A percentile compares a stretch with the other conserved stretches of the same genome.
These are phyloP conservation scores for Dactylellina sp. DNA, from an alignment of 2,329 filamentous ascomycete species.

Conservation along the genomic window DNA sequence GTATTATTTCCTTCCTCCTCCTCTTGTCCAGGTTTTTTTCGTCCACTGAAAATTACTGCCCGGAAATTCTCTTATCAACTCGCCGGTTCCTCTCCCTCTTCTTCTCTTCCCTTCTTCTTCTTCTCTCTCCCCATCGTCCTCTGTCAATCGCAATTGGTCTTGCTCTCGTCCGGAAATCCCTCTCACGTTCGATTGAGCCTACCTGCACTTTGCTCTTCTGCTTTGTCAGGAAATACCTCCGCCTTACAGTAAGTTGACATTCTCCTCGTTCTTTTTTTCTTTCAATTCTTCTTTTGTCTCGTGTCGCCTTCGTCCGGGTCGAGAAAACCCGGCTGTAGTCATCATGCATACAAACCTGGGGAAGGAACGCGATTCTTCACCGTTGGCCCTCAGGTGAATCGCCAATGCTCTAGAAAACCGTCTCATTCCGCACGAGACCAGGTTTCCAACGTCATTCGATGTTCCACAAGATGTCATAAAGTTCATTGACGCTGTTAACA, in stretches of 20 bases:
- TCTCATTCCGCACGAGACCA: too few species aligned
- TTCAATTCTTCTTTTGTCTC: neutral
- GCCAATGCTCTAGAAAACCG: too few species aligned
- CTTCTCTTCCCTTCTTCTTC: slow-evolving; percentile 7
- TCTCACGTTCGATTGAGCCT: slow-evolving; percentile 29
- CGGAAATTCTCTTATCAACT: slow-evolving; percentile 2
- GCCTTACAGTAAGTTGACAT: slow-evolving; percentile 31
- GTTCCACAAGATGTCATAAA: too few species aligned
- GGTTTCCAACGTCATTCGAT: too few species aligned
- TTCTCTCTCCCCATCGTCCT: slow-evolving; percentile 3
- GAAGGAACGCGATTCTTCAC: slow-evolving; percentile 1
- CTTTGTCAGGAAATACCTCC: slow-evolving; percentile 19
- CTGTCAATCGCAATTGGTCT: slow-evolving; percentile 17
- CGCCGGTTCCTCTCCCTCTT: slow-evolving; percentile 17
- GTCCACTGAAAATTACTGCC: too few species aligned
- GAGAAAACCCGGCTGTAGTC: slow-evolving; percentile 27
- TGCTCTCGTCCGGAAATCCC: slow-evolving; percentile 20
- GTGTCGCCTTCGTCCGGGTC: too few species aligned
- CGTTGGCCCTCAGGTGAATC: too few species aligned
- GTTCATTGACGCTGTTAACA: too few species aligned
- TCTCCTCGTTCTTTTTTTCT: too few species aligned
- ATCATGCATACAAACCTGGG: slow-evolving; percentile 36
- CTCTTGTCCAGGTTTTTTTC: too few species aligned
- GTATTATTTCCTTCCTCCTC: slow-evolving; percentile 23
- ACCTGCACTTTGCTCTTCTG: slow-evolving; percentile 22